Evolutionary conservation across 179 eudicot species (phyloP).

Genomic region (Drosera spatulata): DNA sequence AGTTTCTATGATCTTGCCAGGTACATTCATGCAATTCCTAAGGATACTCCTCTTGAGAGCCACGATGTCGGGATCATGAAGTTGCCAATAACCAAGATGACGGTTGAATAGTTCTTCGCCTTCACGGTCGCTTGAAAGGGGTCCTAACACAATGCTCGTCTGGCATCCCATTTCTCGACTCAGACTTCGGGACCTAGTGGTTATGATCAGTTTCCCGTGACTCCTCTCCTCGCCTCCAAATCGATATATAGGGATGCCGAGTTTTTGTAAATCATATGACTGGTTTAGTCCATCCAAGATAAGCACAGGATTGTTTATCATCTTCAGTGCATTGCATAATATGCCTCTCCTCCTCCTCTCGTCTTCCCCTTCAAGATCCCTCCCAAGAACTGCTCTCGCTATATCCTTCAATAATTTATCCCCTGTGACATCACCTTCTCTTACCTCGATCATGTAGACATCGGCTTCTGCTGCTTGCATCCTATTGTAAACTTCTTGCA

Average conservation of each 20-base stretch:
- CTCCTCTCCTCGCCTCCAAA: not conserved
- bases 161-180: not conserved
- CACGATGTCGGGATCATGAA: not conserved
- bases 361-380: not conserved
- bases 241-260: not conserved
- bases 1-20: not conserved
- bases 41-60: not conserved
- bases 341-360: not conserved
- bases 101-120: not conserved
- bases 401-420: not conserved
- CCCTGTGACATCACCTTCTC: not conserved
- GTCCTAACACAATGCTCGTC: not conserved
- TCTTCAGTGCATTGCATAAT: not conserved
- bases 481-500: not conserved
- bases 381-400: not conserved
- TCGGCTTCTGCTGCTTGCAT: not conserved
- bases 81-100: not conserved
- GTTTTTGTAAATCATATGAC: not conserved
- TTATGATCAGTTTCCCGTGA: not conserved
- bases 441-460: not conserved
- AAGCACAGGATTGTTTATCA: not conserved
- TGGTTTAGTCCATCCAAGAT: not conserved
- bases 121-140: not conserved
- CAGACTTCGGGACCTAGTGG: not conserved
- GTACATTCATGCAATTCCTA: not conserved